These are phyloP conservation scores for Pseudocercospora cruenta DNA, from an alignment of 2,329 filamentous ascomycete species.

Conservation along the genomic window DNA sequence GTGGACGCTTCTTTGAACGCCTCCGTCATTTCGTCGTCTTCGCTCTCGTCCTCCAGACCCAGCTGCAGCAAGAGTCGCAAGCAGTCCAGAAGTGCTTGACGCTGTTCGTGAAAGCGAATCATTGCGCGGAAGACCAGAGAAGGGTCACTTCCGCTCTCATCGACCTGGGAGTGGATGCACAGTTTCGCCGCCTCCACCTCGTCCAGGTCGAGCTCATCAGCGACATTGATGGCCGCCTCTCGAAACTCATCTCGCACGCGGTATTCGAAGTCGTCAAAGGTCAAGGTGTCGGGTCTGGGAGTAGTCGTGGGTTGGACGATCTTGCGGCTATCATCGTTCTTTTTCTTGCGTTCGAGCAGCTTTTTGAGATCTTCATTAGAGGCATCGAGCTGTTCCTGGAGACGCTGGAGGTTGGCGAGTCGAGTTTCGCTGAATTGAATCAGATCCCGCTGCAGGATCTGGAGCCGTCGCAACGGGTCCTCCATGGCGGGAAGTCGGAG, in stretches of 20 bases:
- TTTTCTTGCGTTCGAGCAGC: constrained; percentile 73
- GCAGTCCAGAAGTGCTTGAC: constrained; percentile 81
- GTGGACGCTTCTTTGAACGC: constrained; percentile 61
- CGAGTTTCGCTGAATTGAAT: constrained; percentile 73
- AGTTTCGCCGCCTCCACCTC: constrained; percentile 81
- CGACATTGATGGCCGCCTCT: constrained; percentile 76
- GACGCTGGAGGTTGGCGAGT: constrained; percentile 70
- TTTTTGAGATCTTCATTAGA: constrained; percentile 69
- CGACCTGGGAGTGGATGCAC: constrained; percentile 69
- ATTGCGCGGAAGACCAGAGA: constrained; percentile 77
- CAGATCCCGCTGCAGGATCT: constrained; percentile 85
- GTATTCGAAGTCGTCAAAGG: constrained; percentile 73
- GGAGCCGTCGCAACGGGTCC: constrained; percentile 73
- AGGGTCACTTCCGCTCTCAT: constrained; percentile 66
- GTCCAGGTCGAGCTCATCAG: constrained; percentile 87
- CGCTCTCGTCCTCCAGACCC: constrained; percentile 59
- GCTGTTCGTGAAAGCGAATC: constrained; percentile 84
- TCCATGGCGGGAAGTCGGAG: constrained; percentile 60
- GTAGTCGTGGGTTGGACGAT: constrained; percentile 64
- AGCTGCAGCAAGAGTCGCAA: constrained; percentile 78
- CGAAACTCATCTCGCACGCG: constrained; percentile 85
- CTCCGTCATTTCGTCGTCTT: constrained; percentile 57
- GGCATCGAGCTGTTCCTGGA: constrained; percentile 66
- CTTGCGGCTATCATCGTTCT: constrained; percentile 75
- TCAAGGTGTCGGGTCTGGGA: constrained; percentile 65